Evolutionary conservation across 2,329 filamentous ascomycete genomes (phyloP), one percentile per base, ranked within the genome.

Genomic region (Fusarium gaditjirri): DNA sequence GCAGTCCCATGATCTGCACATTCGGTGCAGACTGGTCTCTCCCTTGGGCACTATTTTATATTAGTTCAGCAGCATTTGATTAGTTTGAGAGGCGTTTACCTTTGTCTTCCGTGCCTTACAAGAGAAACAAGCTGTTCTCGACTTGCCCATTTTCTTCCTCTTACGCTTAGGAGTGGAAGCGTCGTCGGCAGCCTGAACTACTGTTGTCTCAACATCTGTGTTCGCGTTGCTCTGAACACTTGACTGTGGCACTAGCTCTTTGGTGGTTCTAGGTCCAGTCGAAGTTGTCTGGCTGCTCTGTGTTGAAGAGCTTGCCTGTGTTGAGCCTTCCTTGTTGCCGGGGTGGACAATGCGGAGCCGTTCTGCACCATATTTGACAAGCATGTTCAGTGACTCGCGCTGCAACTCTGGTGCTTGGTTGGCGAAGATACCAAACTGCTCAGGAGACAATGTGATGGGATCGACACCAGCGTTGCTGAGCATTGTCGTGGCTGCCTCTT

Each of bases 351-450:
- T 89, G 16, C 86, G 83, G 29, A 90, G 78, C 19, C 85, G 81
- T 75, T 89, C 87, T 11, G 88, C 88, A 25, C 88, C 88, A 61
- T 89, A 89, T 73, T 84, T 85, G 2, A 84, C 83, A 16, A 90
- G 81, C 87, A 90, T 88, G 3, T 81, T 83, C 19, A 90, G 78
- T 2, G 88, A 90, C 58, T 87, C 83, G 57, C 81, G 80, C 70
- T 90, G 88, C 10, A 90, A 78, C 6, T 85, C 83, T 0, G 88
- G 87, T 2, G 87, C 85, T 77, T 90, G 88, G 60, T 90, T 90
- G 13, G 88, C 83, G 71, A 90, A 89, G 21, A 89, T 90, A 71
- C 81, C 85, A 67, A 90, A 88, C 73, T 90, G 88, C 49, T 90
- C 88, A 8, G 78, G 68, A 1, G 86, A 87, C 14, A 90, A 79